Evolutionary conservation across 495 filamentous ascomycete genomes (phyloP).

Genomic region (Cudoniella acicularis): DNA sequence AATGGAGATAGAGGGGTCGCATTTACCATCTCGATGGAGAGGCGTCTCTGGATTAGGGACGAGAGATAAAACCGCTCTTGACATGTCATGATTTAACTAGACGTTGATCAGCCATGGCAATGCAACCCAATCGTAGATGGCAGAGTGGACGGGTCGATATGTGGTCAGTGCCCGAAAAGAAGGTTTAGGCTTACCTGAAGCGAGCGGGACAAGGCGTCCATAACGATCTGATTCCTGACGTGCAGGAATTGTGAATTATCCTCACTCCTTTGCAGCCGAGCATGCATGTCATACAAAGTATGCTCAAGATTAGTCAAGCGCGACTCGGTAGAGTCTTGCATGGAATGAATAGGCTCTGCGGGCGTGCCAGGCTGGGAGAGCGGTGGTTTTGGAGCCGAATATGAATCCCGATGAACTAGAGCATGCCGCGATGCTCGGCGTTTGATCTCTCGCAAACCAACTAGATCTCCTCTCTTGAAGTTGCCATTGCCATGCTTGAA

Average conservation of each 20-base stretch:
- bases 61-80: conserved; percentile 64
- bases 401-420: conserved; percentile 91
- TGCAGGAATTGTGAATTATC: conserved; percentile 76
- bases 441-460: conserved; percentile 92
- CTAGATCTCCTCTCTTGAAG: conserved; percentile 91
- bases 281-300: conserved; percentile 73
- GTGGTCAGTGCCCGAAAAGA: too few species aligned
- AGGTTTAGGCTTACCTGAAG: conserved; percentile 54
- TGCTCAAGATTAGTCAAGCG: conserved; percentile 77
- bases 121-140: neutral
- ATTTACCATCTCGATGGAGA: conserved; percentile 60
- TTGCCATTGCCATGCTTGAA: conserved; percentile 98
- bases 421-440: conserved; percentile 94
- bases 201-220: conserved; percentile 75
- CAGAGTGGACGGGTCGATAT: neutral
- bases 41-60: conserved; percentile 63
- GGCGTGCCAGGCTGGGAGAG: conserved; percentile 79
- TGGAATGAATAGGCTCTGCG: conserved; percentile 66
- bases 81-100: conserved; percentile 67
- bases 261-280: conserved; percentile 73
- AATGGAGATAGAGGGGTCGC: too few species aligned
- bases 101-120: conserved; percentile 4
- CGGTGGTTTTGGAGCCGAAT: conserved; percentile 66
- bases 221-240: conserved; percentile 74
- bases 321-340: conserved; percentile 69